Evolutionary conservation across 116 monocot species (phyloP).

Genomic region (Cymodocea nodosa): DNA sequence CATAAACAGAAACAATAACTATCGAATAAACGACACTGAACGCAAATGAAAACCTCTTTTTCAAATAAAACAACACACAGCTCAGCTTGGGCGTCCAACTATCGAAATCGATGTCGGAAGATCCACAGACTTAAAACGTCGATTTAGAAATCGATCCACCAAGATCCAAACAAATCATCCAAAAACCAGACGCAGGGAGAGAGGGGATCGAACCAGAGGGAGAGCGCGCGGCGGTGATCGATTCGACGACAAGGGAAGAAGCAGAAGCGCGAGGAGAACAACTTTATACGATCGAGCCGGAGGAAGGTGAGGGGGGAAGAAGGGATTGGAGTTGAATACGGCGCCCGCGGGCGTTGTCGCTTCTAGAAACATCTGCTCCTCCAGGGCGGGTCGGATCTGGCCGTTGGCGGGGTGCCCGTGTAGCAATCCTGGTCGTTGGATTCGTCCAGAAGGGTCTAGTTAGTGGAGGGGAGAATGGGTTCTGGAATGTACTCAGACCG

Average conservation of each 20-base stretch:
- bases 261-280: background rate
- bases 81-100: too few species aligned
- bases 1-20: background rate
- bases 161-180: too few species aligned
- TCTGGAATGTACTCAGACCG: too few species aligned
- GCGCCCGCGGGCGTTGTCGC: background rate
- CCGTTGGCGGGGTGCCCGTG: background rate
- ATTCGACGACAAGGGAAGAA: background rate
- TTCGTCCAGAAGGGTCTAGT: too few species aligned
- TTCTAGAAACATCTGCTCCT: background rate
- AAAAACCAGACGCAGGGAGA: too few species aligned
- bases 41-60: background rate
- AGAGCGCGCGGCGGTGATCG: background rate
- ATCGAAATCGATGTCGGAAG: too few species aligned
- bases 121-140: too few species aligned
- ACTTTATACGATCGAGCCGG: background rate
- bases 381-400: background rate
- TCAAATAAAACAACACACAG: background rate
- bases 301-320: background rate
- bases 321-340: background rate
- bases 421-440: too few species aligned
- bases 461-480: too few species aligned
- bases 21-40: slow-evolving; percentile 6
- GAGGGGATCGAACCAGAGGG: too few species aligned
- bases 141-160: too few species aligned